Evolutionary conservation across 352 stramenopile species (phyloP), one percentile per base, ranked within the genome.

Genomic region (Globisporangium yorkense): DNA sequence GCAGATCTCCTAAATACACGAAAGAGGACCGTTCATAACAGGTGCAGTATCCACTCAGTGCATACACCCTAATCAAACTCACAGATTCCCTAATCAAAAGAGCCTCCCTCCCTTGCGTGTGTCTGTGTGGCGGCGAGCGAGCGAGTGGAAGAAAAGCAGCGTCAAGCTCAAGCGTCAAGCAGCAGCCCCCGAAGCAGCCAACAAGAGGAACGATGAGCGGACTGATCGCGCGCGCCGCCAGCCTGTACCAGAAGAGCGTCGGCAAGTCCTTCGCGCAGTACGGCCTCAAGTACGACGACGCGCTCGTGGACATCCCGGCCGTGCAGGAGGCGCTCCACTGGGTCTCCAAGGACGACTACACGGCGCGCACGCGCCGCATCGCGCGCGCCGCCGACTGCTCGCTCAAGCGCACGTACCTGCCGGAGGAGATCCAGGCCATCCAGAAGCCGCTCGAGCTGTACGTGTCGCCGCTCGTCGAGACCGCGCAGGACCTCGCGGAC

Each of bases 251-350:
- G 75, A 88, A 89, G 76, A 85, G 75, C 59, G 69, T 94, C 51
- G 65, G 77, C 80, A 89, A 92, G 75, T 77, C 76, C 27, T 73
- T 94, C 40, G 68, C 66, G 53, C 67, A 84, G 79, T 92, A 93
- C 71, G 85, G 85, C 54, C 63, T 95, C 68, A 92, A 92, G 78
- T 95, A 95, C 66, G 85, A 95, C 59, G 86, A 95, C 58, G 73
- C 70, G 20, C 75, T 95, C 55, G 86, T 95, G 50, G 86, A 95
- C 62, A 88, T 84, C 59, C 68, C 75, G 40, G 80, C 84, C 56
- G 73, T 93, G 57, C 80, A 94, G 77, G 75, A 81, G 67, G 84
- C 86, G 33, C 71, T 94, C 41, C 67, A 89, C 69, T 93, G 82
- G 84, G 66, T 95, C 64, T 74, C 65, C 35, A 82, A 83, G 63